Conservation (phyloP, 208 protist species). For the Wallacemonas rigidus region DNA sequence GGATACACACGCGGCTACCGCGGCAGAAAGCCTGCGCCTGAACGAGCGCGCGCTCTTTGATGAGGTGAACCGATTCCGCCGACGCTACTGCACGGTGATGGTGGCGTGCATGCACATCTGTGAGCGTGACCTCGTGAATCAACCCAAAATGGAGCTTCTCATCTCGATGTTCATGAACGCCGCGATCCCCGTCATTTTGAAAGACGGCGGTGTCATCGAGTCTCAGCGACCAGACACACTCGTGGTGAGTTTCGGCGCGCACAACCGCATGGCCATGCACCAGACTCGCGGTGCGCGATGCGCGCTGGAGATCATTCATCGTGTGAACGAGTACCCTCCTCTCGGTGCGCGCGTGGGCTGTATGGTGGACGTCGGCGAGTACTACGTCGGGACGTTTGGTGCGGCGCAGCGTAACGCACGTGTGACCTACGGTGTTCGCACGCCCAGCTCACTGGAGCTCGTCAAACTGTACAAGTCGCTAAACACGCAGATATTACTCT, state of each 20-base stretch:
- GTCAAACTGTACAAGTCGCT: constrained; percentile 44
- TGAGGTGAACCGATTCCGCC: constrained; percentile 48
- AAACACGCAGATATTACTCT: constrained; percentile 48
- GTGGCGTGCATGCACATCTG: constrained; percentile 41
- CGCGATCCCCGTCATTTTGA: constrained; percentile 44
- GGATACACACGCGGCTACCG: neutral
- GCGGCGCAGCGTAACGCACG: constrained; percentile 36
- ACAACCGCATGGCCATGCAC: constrained; percentile 52
- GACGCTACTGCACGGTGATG: constrained; percentile 50
- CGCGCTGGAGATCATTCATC: constrained; percentile 44
- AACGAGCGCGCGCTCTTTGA: constrained; percentile 42
- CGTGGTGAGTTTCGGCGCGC: constrained; percentile 51
- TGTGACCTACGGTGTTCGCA: constrained; percentile 36
- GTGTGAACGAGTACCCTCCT: constrained; percentile 6
- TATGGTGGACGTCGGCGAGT: constrained; percentile 66
- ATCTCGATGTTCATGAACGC: constrained; percentile 41
- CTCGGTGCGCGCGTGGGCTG: constrained; percentile 26
- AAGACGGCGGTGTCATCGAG: constrained; percentile 63
- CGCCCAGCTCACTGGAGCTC: constrained; percentile 32
- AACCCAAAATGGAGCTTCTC: constrained; percentile 29
- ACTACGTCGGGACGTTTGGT: constrained; percentile 69
- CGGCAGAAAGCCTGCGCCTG: constrained; percentile 18
- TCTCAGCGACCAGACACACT: constrained; percentile 51
- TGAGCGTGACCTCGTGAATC: constrained; percentile 23
- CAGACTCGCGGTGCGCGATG: constrained; percentile 59